phyloP scores from a whole-genome alignment of 805 yeast genomes.

The Sugiyamaella valdiviana region DNA sequence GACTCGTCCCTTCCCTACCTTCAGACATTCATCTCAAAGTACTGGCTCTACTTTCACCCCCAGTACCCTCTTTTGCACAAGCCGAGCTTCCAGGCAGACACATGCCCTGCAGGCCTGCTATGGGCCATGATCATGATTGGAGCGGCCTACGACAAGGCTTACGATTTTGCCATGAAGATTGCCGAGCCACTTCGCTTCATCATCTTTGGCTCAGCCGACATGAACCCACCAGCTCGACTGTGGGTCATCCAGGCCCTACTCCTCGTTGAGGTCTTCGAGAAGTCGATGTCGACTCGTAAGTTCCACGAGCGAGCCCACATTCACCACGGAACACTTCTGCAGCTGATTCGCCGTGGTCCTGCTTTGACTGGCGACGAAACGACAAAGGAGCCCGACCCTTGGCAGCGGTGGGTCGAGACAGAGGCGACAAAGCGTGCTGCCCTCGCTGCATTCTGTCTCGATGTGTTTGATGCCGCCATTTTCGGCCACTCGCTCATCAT shows the following conservation, averaged over 20 bases:
- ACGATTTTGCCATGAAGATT: conserved; percentile 40
- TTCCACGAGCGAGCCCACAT: conserved; percentile 78
- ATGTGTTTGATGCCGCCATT: conserved; percentile 68
- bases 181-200: conserved; percentile 60
- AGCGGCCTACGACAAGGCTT: conserved; percentile 36
- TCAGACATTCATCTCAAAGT: conserved; percentile 29
- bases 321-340: conserved; percentile 84
- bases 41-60: conserved; percentile 57
- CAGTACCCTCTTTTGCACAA: conserved; percentile 54
- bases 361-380: conserved; percentile 38
- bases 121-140: conserved; percentile 55
- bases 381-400: conserved; percentile 30
- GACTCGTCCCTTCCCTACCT: conserved; percentile 31
- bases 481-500: conserved; percentile 65
- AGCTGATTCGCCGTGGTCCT: conserved; percentile 68
- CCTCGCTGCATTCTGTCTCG: conserved; percentile 74
- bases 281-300: conserved; percentile 58
- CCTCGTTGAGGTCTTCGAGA: conserved; percentile 73
- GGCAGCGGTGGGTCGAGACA: conserved; percentile 69
- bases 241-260: conserved; percentile 74
- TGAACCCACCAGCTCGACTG: conserved; percentile 67
- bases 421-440: conserved; percentile 76
- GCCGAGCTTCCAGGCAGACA: conserved; percentile 49
- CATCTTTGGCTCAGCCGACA: conserved; percentile 63
- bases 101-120: conserved; percentile 45